Evolutionary conservation across 2,329 filamentous ascomycete genomes (phyloP).

Genomic region (Microascus cirrosus): DNA sequence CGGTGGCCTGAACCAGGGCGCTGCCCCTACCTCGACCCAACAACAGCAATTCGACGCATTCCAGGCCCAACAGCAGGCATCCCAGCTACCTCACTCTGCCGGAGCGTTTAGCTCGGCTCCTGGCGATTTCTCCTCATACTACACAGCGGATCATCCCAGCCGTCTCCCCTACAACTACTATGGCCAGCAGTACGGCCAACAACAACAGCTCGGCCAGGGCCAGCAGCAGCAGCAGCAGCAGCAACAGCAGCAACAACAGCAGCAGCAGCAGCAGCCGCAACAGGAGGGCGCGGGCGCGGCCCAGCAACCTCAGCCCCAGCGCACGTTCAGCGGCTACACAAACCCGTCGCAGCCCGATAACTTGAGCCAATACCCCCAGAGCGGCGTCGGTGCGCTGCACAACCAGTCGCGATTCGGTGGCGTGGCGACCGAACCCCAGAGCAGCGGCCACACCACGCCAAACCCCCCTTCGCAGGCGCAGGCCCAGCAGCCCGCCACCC

Average conservation of each 20-base stretch:
- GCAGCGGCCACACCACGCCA: conserved; percentile 83
- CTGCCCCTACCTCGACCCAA: conserved; percentile 30
- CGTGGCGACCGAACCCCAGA: conserved; percentile 56
- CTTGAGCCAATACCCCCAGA: conserved; percentile 62
- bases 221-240: conserved; percentile 34
- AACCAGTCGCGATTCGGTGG: conserved; percentile 49
- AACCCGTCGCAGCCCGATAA: conserved; percentile 47
- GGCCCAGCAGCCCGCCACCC: conserved; percentile 30
- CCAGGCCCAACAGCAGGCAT: conserved; percentile 44
- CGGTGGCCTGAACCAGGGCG: conserved; percentile 76
- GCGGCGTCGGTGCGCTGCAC: conserved; percentile 41
- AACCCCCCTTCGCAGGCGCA: conserved; percentile 51
- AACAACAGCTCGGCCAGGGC: conserved; percentile 11
- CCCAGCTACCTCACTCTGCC: conserved; percentile 45
- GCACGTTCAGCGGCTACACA: conserved; percentile 67
- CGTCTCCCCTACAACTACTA: conserved; percentile 73
- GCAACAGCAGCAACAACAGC: conserved; percentile 35
- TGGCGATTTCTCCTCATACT: conserved; percentile 76
- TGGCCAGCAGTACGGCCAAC: conserved; percentile 45
- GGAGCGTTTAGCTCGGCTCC: conserved; percentile 63
- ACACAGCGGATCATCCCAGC: conserved; percentile 62
- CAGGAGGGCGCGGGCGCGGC: conserved; percentile 51
- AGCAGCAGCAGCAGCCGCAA: conserved; percentile 45
- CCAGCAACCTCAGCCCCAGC: conserved; percentile 44
- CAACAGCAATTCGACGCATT: conserved; percentile 49